Conservation (phyloP, 108 stramenopile species). For the Nitzschia sp. region DNA sequence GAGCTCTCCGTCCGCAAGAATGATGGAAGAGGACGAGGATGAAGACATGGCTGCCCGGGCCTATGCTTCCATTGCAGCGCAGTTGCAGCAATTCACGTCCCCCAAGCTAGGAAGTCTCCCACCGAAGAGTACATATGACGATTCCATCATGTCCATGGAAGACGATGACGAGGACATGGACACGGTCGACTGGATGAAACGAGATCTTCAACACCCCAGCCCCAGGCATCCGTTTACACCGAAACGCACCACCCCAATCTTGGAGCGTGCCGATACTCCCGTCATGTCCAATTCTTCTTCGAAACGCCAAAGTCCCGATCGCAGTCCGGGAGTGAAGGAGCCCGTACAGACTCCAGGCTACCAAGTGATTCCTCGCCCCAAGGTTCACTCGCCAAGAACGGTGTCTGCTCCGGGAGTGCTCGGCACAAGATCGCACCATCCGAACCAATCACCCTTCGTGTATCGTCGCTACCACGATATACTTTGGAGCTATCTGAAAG, state of each 20-base stretch:
- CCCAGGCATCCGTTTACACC: conserved; percentile 18
- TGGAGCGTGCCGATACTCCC: conserved; percentile 48
- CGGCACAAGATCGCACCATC: neutral
- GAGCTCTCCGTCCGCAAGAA: too few species aligned
- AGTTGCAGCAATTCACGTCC: conserved; percentile 23
- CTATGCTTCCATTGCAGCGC: conserved; percentile 19
- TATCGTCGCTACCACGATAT: conserved; percentile 68
- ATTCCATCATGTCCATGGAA: neutral
- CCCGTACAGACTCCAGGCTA: neutral
- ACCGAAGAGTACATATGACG: neutral
- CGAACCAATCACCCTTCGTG: conserved; percentile 4
- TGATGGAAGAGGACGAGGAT: conserved; percentile 15
- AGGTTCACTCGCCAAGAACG: conserved; percentile 8
- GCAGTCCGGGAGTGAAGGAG: neutral
- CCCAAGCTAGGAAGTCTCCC: conserved; percentile 4
- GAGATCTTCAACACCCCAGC: conserved; percentile 2
- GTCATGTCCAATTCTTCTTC: conserved; percentile 45
- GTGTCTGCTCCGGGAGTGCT: neutral
- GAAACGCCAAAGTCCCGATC: neutral
- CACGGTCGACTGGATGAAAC: conserved; percentile 30
- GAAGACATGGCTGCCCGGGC: conserved; percentile 26
- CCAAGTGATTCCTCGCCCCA: conserved; percentile 9
- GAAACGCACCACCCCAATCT: conserved; percentile 24
- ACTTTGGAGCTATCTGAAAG: conserved; percentile 43
- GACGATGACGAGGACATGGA: conserved; percentile 15